These are phyloP conservation scores for Fusarium sp. DNA, from an alignment of 2,329 filamentous ascomycete species.

Conservation along the genomic window DNA sequence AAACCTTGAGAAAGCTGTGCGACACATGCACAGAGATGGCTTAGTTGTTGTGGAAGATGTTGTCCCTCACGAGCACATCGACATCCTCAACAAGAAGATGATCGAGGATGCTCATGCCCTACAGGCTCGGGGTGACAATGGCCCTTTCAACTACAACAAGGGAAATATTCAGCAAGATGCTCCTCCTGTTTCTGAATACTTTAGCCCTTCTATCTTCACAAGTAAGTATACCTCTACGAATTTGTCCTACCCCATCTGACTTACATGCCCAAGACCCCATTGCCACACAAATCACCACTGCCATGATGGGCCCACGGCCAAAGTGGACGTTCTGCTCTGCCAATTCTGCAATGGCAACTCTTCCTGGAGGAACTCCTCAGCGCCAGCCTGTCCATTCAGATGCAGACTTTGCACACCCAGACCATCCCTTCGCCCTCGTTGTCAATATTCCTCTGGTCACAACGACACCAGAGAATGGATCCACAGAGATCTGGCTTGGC, in stretches of 20 bases:
- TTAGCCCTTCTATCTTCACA: slow-evolving; percentile 61
- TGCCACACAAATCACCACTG: slow-evolving; percentile 64
- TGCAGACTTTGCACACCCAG: slow-evolving; percentile 65
- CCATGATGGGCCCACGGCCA: slow-evolving; percentile 63
- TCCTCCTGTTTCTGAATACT: slow-evolving; percentile 60
- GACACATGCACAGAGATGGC: slow-evolving; percentile 62
- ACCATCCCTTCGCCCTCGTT: slow-evolving; percentile 64
- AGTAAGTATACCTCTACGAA: slow-evolving; percentile 51
- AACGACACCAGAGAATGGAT: slow-evolving; percentile 62
- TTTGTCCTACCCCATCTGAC: neutral
- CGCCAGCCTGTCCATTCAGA: slow-evolving; percentile 68
- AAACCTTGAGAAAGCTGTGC: slow-evolving; percentile 66
- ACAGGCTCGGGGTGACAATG: slow-evolving; percentile 61
- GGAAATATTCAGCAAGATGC: slow-evolving; percentile 71
- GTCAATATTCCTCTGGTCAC: slow-evolving; percentile 63
- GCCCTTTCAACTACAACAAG: slow-evolving; percentile 70
- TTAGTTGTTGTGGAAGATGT: slow-evolving; percentile 66
- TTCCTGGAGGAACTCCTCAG: slow-evolving; percentile 50
- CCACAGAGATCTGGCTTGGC: slow-evolving; percentile 69
- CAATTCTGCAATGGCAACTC: slow-evolving; percentile 65
- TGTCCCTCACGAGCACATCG: slow-evolving; percentile 60
- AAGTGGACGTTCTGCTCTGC: slow-evolving; percentile 68
- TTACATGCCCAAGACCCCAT: slow-evolving; percentile 57
- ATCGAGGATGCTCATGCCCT: slow-evolving; percentile 64
- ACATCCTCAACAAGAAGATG: slow-evolving; percentile 68